A percentile compares a stretch with the other conserved stretches of the same genome.
Conservation (phyloP, 78 protist genomes). For the Planoprotostelium fungivorum region DNA sequence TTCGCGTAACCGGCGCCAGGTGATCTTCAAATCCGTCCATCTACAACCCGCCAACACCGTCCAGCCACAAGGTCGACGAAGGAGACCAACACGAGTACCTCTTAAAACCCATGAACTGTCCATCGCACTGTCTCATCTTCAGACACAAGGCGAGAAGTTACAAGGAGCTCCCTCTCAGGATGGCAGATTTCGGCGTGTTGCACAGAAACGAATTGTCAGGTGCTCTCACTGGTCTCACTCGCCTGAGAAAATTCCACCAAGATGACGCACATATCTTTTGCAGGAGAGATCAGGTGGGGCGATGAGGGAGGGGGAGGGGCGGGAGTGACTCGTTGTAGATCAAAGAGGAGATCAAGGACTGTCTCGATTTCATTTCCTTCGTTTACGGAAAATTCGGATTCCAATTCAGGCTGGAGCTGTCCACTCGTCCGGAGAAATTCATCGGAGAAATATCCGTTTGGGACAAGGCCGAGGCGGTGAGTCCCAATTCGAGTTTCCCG, state of each 20-base stretch:
- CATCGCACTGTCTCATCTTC: slow-evolving; percentile 97
- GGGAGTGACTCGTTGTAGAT: slow-evolving; percentile 8
- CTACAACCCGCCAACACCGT: background rate
- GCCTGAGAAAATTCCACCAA: slow-evolving; percentile 98
- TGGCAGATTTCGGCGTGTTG: slow-evolving; percentile 97
- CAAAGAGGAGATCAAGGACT: slow-evolving; percentile 51
- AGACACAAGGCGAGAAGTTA: slow-evolving; percentile 73
- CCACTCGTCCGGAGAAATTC: slow-evolving; percentile 88
- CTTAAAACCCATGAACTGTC: slow-evolving; percentile 99
- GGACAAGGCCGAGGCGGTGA: slow-evolving; percentile 87
- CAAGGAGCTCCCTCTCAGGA: slow-evolving; percentile 95
- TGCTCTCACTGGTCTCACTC: slow-evolving; percentile 97
- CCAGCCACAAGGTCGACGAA: background rate
- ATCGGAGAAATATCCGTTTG: slow-evolving; percentile 78
- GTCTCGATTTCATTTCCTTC: slow-evolving; percentile 66
- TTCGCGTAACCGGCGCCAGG: slow-evolving; percentile 51
- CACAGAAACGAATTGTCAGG: slow-evolving; percentile 98
- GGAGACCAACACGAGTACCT: slow-evolving; percentile 72
- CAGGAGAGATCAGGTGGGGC: slow-evolving; percentile 57
- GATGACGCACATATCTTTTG: slow-evolving; percentile 99
- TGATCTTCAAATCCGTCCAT: background rate
- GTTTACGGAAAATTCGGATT: slow-evolving; percentile 81
- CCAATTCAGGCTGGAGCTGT: slow-evolving; percentile 65
- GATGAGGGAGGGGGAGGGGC: background rate
- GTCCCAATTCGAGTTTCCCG: background rate